Percentiles rank a stretch among this genome's conserved stretches.
Evolutionary conservation across 768 basidiomycete species (phyloP).

Genomic region (Amanita molliuscula): DNA sequence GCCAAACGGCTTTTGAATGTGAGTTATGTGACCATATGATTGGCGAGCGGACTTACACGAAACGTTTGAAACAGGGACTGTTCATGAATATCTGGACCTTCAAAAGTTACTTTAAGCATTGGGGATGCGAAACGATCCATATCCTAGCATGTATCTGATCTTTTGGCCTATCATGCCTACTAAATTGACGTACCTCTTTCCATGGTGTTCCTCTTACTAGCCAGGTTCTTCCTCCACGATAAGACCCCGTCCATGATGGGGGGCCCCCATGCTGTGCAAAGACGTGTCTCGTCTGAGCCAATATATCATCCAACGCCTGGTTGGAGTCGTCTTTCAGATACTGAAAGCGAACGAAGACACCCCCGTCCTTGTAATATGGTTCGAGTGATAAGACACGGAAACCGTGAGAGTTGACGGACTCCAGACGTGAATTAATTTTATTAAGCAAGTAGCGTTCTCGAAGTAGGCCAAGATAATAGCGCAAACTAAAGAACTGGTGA

Average conservation of each 20-base stretch:
- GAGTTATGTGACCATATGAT: constrained; percentile 2
- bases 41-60: constrained; percentile 38
- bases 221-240: constrained; percentile 48
- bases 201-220: constrained; percentile 71
- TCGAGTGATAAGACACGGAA: constrained; percentile 58
- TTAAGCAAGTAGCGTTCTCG: constrained; percentile 50
- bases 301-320: constrained; percentile 34
- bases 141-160: constrained; percentile 39
- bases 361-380: constrained; percentile 71
- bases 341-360: constrained; percentile 69
- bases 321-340: constrained; percentile 34
- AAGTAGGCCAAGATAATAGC: constrained; percentile 51
- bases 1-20: constrained; percentile 91
- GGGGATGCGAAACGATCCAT: constrained; percentile 73
- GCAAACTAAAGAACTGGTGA: constrained; percentile 30
- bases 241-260: constrained; percentile 48
- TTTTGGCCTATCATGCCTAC: background rate
- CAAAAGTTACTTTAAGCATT: constrained; percentile 69
- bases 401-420: constrained; percentile 38
- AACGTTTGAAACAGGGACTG: constrained; percentile 71
- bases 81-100: constrained; percentile 81
- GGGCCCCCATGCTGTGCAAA: constrained; percentile 41
- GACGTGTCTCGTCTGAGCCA: constrained; percentile 35
- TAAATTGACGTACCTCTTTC: constrained; percentile 52
- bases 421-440: constrained; percentile 35